Conservation (phyloP, 2,329 filamentous ascomycete species). For the Apiospora sp. region DNA sequence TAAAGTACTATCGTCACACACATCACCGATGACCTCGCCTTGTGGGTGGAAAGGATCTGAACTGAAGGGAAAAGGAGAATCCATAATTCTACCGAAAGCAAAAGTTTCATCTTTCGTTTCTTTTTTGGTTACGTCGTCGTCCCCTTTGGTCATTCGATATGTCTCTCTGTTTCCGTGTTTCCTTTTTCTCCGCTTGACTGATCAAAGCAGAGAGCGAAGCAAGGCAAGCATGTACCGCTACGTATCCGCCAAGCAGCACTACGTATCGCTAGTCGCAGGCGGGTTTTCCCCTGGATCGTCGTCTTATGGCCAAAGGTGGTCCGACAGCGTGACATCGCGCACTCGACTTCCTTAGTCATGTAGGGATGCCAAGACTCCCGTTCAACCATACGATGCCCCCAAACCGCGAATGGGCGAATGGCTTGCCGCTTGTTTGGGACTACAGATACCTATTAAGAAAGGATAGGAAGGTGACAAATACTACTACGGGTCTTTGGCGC, state of each 20-base stretch:
- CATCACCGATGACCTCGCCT: not conserved
- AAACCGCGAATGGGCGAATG: not conserved
- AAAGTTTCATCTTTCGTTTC: not conserved
- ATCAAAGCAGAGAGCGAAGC: not conserved
- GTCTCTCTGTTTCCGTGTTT: not conserved
- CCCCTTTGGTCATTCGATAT: not conserved
- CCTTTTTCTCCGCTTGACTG: not conserved
- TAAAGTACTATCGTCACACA: not conserved
- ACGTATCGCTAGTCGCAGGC: not conserved
- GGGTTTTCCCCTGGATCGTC: conserved; percentile 14
- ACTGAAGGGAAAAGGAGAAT: too few species aligned
- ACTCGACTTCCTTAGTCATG: conserved; percentile 7
- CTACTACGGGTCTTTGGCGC: not conserved
- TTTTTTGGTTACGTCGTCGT: not conserved
- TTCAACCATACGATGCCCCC: conserved; percentile 1
- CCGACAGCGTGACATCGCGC: conserved; percentile 19
- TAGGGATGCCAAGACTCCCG: not conserved
- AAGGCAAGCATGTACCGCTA: not conserved
- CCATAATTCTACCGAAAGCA: not conserved
- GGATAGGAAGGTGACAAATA: conserved; percentile 7
- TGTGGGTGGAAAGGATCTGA: too few species aligned
- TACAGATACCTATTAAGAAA: not conserved
- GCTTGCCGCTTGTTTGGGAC: conserved; percentile 25
- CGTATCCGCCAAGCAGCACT: not conserved
- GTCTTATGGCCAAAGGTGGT: conserved; percentile 5